These are phyloP conservation scores for Aureobasidium leucospermi DNA, from an alignment of 2,329 filamentous ascomycete genomes.

Conservation along the genomic window DNA sequence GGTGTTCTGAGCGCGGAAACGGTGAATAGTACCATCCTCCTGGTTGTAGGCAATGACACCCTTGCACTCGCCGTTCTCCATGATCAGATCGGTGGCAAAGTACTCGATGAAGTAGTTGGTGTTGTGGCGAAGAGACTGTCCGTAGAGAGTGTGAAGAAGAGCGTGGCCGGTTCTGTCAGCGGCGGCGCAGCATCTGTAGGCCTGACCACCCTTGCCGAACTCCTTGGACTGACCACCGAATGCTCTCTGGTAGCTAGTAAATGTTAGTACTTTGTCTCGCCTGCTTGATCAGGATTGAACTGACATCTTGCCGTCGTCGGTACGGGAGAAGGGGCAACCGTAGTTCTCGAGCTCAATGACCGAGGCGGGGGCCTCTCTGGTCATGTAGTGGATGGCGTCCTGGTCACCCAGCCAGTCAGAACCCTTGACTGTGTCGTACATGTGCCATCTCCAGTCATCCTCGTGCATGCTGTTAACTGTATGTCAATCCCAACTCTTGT, in stretches of 20 bases:
- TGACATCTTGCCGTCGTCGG: conserved; percentile 81
- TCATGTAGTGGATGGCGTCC: conserved; percentile 98
- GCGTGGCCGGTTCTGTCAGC: conserved; percentile 96
- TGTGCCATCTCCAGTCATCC: conserved; percentile 98
- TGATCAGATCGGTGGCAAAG: conserved; percentile 93
- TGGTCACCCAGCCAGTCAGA: conserved; percentile 97
- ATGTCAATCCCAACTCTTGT: conserved; percentile 20
- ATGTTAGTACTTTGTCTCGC: not conserved
- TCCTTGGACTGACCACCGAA: conserved; percentile 97
- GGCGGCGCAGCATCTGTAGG: conserved; percentile 93
- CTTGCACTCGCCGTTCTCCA: conserved; percentile 73
- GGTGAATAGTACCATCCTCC: conserved; percentile 94
- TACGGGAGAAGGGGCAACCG: conserved; percentile 93
- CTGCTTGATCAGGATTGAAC: not conserved
- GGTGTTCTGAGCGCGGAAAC: conserved; percentile 94
- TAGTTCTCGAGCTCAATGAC: conserved; percentile 97
- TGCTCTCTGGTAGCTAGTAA: conserved; percentile 79
- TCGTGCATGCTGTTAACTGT: conserved; percentile 64
- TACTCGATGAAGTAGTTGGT: conserved; percentile 99
- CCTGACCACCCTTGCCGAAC: conserved; percentile 93
- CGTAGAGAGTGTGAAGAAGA: conserved; percentile 95
- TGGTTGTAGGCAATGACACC: conserved; percentile 98
- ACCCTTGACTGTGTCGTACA: conserved; percentile 98
- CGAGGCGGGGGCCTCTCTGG: conserved; percentile 80
- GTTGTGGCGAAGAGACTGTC: conserved; percentile 93